Conservation (phyloP, 169 alveolate genomes). For the Besnoitia besnoiti region DNA sequence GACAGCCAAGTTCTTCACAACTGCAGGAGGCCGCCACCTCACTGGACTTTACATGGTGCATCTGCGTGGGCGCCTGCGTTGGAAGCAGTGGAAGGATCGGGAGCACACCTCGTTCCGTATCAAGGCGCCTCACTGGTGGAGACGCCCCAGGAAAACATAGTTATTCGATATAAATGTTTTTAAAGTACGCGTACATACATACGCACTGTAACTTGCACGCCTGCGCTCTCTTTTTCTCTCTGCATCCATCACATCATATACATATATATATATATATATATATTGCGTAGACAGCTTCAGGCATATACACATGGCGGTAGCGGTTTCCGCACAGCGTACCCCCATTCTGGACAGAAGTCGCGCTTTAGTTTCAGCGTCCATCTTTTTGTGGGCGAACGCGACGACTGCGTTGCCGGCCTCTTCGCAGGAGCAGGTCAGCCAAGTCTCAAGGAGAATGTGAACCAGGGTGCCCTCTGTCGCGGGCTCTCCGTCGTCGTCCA, state of each 20-base stretch:
- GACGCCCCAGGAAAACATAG: too few species aligned
- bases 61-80: too few species aligned
- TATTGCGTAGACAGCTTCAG: background rate
- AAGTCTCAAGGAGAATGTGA: slow-evolving; percentile 32
- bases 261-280: background rate
- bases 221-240: background rate
- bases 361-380: slow-evolving; percentile 24
- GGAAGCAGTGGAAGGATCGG: too few species aligned
- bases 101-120: too few species aligned
- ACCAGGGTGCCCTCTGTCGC: slow-evolving; percentile 27
- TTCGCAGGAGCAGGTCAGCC: slow-evolving; percentile 1
- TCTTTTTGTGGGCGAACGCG: slow-evolving; percentile 25
- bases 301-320: background rate
- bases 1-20: too few species aligned
- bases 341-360: slow-evolving; percentile 26
- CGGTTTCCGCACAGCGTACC: background rate
- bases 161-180: too few species aligned
- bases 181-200: background rate
- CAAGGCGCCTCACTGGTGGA: too few species aligned
- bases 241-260: background rate
- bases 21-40: too few species aligned
- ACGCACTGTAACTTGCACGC: background rate
- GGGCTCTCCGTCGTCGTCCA: background rate
- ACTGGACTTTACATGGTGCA: too few species aligned
- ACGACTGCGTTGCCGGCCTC: slow-evolving; percentile 22